phyloP scores from a whole-genome alignment of 2,329 filamentous ascomycete genomes.

The Didymella arachidicola region DNA sequence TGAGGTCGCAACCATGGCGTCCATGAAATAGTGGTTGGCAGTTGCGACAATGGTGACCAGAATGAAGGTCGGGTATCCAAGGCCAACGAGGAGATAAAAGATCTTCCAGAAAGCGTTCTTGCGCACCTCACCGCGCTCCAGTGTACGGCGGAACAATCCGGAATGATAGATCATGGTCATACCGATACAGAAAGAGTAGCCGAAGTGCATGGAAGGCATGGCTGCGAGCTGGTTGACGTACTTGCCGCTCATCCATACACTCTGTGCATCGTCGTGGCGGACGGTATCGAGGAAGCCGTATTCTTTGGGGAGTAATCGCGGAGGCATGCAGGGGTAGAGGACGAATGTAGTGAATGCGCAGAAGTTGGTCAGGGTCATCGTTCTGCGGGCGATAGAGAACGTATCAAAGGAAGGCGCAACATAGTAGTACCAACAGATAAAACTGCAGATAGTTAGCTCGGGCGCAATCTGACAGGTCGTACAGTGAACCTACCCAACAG shows the following conservation, averaged over 20 bases:
- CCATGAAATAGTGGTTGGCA: conserved; percentile 68
- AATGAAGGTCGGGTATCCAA: conserved; percentile 63
- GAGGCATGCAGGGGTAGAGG: conserved; percentile 63
- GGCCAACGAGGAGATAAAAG: conserved; percentile 57
- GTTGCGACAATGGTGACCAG: conserved; percentile 67
- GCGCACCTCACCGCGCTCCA: conserved; percentile 53
- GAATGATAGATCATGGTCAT: conserved; percentile 63
- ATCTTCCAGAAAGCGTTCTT: conserved; percentile 54
- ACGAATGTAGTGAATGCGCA: conserved; percentile 62
- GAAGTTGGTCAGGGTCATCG: conserved; percentile 62
- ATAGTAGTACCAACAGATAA: conserved; percentile 71
- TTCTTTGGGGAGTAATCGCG: conserved; percentile 55
- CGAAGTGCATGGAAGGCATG: conserved; percentile 63
- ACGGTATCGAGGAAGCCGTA: conserved; percentile 59
- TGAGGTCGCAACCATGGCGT: conserved; percentile 60
- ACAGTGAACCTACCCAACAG: conserved; percentile 58
- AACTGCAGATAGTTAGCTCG: conserved; percentile 50
- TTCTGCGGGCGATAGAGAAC: conserved; percentile 55
- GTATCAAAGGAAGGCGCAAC: conserved; percentile 60
- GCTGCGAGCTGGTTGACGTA: conserved; percentile 58
- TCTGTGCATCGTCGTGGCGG: conserved; percentile 56
- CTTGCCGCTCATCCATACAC: conserved; percentile 57
- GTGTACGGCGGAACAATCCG: conserved; percentile 54
- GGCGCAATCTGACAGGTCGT: conserved; percentile 24
- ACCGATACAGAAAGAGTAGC: conserved; percentile 63